These are phyloP conservation scores for Hypholoma fasciculare DNA, from an alignment of 768 basidiomycete species.

Conservation along the genomic window DNA sequence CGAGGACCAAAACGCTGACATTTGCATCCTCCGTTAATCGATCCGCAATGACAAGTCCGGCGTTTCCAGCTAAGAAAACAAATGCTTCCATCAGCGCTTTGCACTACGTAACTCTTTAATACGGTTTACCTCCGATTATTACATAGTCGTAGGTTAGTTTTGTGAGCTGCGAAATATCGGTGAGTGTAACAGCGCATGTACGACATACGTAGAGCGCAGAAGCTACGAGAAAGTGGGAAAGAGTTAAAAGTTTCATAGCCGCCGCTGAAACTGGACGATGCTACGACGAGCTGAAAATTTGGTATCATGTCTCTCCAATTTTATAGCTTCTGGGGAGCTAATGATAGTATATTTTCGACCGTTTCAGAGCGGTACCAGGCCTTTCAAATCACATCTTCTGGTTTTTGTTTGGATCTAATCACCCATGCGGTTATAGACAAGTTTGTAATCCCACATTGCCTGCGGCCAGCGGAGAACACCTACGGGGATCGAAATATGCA, in stretches of 20 bases:
- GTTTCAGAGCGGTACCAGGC: no score
- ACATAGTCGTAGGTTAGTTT: slow-evolving; percentile 10
- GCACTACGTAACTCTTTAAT: not conserved
- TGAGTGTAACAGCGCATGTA: not conserved
- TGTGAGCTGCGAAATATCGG: not conserved
- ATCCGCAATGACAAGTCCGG: slow-evolving; percentile 10
- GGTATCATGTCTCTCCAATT: no score
- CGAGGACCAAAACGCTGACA: slow-evolving; percentile 12
- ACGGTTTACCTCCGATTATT: slow-evolving; percentile 9
- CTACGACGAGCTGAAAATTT: no score
- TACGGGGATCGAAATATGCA: no score
- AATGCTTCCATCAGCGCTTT: not conserved
- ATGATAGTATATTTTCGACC: no score
- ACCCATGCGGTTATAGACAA: no score
- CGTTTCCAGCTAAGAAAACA: slow-evolving; percentile 7
- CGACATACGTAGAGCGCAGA: not conserved
- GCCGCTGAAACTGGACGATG: not conserved
- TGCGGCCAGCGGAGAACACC: no score
- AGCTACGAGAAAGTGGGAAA: not conserved
- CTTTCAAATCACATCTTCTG: no score
- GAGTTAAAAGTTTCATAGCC: not conserved
- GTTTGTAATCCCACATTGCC: no score
- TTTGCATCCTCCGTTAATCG: slow-evolving; percentile 11
- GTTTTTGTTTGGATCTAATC: no score
- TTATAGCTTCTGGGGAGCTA: no score